Base-by-base conservation (phyloP, 2,329 filamentous ascomycete species). In the Talaromyces sp. region DNA sequence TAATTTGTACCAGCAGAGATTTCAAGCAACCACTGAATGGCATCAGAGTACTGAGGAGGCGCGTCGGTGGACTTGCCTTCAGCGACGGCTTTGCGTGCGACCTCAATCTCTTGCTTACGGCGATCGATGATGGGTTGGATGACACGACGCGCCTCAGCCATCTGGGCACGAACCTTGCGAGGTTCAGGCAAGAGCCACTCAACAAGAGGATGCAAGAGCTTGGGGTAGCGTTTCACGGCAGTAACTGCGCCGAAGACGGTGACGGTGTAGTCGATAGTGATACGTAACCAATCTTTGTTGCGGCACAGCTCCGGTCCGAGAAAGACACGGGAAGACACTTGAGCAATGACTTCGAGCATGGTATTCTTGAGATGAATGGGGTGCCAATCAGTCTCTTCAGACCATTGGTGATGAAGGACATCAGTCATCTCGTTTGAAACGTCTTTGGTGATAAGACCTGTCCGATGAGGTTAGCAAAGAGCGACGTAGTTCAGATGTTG, bases 101-200 rank as follows among this genome's bases (percentile, higher is more conserved):
- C 21, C 31, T 15, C n/a, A 5, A 58, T 17, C 10, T 48, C 48
- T 11, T 53, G 40, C 22, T 35, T 25, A 19, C 62, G 59, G n/a
- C 60, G 48, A 17, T 60, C 57, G 6, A 63, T 51, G 5, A 61
- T 28, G 36, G 64, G 62, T 6, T 59, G 43, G 21, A 70, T 66
- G 25, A 79, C 63, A 21, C 62, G 62, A n/a, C 65, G 69, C 2
- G 74, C 71, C 41, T 73, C 69, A 4, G 67, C 62, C 4, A 78
- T 65, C 21, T 74, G 67, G 13, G 61, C 43, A 7, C 74, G 69
- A 13, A 75, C 62, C 7, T 65, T 67, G 25, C 60, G 62, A 22
- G 71, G 71, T 45, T 72, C 66, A 1, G 77, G 76, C 5, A 77
- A 60, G 43, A 77, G 66, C 63, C 74, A 70, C 58, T 77, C 72